These are phyloP conservation scores for Suhomyces maxii DNA, from an alignment of 1,139 yeast species.

Conservation along the genomic window DNA sequence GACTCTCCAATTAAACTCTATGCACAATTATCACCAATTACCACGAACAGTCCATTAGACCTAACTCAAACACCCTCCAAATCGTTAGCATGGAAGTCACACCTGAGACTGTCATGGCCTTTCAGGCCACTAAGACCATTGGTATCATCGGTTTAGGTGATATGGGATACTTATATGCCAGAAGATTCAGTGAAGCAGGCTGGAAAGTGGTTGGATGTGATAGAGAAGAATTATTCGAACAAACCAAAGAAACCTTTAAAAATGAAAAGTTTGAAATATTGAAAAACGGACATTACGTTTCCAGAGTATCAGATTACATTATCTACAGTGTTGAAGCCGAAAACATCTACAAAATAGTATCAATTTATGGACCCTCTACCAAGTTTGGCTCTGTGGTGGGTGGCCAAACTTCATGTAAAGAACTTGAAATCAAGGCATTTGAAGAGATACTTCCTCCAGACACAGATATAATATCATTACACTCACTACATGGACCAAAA, in stretches of 20 bases:
- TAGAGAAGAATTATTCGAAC: conserved; percentile 62
- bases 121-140: conserved; percentile 45
- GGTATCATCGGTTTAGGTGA: conserved; percentile 97
- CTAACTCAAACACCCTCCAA: too few species aligned
- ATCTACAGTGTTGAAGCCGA: conserved; percentile 92
- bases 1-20: too few species aligned
- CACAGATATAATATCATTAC: conserved; percentile 80
- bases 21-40: too few species aligned
- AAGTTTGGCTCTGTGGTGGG: conserved; percentile 90
- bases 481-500: conserved; percentile 92
- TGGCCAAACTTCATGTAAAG: conserved; percentile 97
- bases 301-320: conserved; percentile 76
- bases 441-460: conserved; percentile 74
- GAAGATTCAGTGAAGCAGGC: conserved; percentile 74
- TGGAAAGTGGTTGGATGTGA: conserved; percentile 95
- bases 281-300: conserved; percentile 77
- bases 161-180: conserved; percentile 90
- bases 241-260: conserved; percentile 41
- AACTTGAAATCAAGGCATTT: conserved; percentile 85
- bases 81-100: background rate
- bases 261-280: conserved; percentile 55
- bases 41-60: too few species aligned
- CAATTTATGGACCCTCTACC: conserved; percentile 79
- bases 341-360: conserved; percentile 68
- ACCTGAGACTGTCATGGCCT: conserved; percentile 1